A percentile compares a stretch with the other conserved stretches of the same genome.
Evolutionary conservation across 768 basidiomycete genomes (phyloP).

Genomic region (Rhodotorula sphaerocarpa): DNA sequence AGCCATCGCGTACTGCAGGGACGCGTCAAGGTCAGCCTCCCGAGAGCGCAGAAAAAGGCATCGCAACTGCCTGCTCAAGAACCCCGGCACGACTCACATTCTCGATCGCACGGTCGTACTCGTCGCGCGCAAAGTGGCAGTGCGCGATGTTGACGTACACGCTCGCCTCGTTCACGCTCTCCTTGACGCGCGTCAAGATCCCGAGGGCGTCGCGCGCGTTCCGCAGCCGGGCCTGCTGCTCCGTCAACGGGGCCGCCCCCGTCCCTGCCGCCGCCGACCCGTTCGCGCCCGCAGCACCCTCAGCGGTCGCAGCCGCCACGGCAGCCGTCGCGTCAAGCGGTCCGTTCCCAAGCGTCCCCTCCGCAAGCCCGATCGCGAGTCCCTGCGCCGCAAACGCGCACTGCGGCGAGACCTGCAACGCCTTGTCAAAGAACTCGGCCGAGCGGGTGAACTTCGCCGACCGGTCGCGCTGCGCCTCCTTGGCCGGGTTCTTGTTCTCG

Average conservation of each 20-base stretch:
- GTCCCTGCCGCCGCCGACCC: constrained; percentile 2
- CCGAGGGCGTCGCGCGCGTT: constrained; percentile 80
- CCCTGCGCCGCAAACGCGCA: constrained; percentile 94
- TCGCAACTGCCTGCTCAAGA: background rate
- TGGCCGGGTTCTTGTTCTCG: constrained; percentile 48
- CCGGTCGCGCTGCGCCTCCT: constrained; percentile 57
- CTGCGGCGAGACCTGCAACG: constrained; percentile 67
- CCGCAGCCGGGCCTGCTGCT: constrained; percentile 55
- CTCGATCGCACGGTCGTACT: constrained; percentile 92
- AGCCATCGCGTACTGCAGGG: constrained; percentile 76
- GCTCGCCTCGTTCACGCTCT: constrained; percentile 69
- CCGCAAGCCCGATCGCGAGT: constrained; percentile 84
- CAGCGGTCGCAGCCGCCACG: constrained; percentile 55
- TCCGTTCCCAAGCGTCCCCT: constrained; percentile 67
- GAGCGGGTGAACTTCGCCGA: constrained; percentile 67
- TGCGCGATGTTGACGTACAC: constrained; percentile 96
- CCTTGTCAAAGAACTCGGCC: constrained; percentile 89
- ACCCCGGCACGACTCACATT: constrained; percentile 52
- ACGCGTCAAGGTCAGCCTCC: background rate
- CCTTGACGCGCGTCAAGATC: constrained; percentile 81
- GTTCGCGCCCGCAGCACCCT: constrained; percentile 36
- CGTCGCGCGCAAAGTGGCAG: constrained; percentile 83
- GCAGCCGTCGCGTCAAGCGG: constrained; percentile 17
- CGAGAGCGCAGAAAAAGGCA: no score
- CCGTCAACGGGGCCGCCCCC: constrained; percentile 48